Base-by-base conservation (phyloP, 805 yeast species). In the Sungouiella blattae region DNA sequence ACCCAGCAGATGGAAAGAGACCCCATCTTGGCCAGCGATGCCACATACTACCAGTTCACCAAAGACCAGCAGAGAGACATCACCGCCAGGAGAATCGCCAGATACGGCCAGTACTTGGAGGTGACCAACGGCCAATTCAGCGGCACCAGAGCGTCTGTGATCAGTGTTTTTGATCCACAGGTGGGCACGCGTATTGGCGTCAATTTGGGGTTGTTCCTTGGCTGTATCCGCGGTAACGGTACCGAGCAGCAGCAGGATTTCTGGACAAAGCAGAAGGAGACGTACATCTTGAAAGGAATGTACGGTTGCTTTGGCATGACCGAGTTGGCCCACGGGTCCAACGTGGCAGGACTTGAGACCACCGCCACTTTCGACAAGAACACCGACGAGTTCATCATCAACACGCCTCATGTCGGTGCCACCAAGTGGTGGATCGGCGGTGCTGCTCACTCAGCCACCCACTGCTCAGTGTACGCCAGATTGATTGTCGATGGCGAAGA, bases 341-440 rank as follows among this genome's bases (percentile, higher is more conserved):
- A 49, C 33, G 53, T 49, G 6, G 52, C 52, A 11, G 53, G 53
- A 29, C 39, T 49, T 35, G 53, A 49, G 24, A 49, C 53, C 27
- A 49, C 52, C 29, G 53, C 53, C 20, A 49, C 53, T n/a, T 49
- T 43, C 22, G 53, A 49, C 36, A 31, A 43, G 39, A 40, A 29
- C 14, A 33, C 45, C 14, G 53, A 49, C 36, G 46, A 44, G 38
- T 49, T 49, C 24, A 34, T 49, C 28, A 38, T 49, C 30, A 47
- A 49, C 41, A 49, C 53, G 26, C 53, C 53, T 1, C 53, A 49
- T 41, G 45, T 49, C 14, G 53, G 53, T 4, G 53, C 53, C 30
- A 49, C 53, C 35, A 49, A 49, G 39, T 49, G 53, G 53, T 49
- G 53, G 53, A 49, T 49, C 14, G 53, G 53, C 6, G 53, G 53